phyloP scores from a whole-genome alignment of 805 yeast genomes.

The Alloascoidea hylecoeti region DNA sequence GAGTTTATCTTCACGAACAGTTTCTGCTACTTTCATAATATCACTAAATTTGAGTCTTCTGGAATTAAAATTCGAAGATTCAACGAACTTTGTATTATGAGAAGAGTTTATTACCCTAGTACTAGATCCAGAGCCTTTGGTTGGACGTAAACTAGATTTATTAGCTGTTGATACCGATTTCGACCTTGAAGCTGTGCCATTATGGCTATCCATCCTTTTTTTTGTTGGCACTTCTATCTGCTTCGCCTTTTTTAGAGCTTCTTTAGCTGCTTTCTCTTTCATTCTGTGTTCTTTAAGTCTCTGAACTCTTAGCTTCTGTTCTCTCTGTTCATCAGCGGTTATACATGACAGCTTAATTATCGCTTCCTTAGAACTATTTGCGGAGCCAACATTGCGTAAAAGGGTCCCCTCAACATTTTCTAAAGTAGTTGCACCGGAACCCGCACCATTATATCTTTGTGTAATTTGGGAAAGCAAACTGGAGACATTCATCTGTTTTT shows the following conservation, averaged over 20 bases:
- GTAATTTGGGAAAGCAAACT: too few species aligned
- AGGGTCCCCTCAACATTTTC: too few species aligned
- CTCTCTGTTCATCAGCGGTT: conserved; percentile 9
- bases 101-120: conserved; percentile 1
- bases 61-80: conserved; percentile 2
- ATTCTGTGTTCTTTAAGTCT: conserved; percentile 15
- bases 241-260: conserved; percentile 18
- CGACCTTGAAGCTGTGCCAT: background rate
- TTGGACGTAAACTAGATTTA: conserved; percentile 3
- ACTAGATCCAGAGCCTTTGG: conserved; percentile 1
- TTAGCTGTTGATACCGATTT: conserved; percentile 3
- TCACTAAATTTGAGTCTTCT: conserved; percentile 40
- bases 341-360: too few species aligned
- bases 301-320: conserved; percentile 11
- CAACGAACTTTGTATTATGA: background rate
- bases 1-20: conserved; percentile 35
- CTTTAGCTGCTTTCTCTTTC: conserved; percentile 7
- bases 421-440: too few species aligned
- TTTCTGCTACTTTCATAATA: conserved; percentile 54
- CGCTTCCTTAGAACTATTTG: too few species aligned
- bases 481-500: too few species aligned
- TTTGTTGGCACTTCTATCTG: conserved; percentile 11
- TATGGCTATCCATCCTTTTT: conserved; percentile 4
- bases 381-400: too few species aligned
- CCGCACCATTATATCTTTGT: too few species aligned